Base-by-base conservation (phyloP, 495 filamentous ascomycete species). In the Lepidopterella palustris region DNA sequence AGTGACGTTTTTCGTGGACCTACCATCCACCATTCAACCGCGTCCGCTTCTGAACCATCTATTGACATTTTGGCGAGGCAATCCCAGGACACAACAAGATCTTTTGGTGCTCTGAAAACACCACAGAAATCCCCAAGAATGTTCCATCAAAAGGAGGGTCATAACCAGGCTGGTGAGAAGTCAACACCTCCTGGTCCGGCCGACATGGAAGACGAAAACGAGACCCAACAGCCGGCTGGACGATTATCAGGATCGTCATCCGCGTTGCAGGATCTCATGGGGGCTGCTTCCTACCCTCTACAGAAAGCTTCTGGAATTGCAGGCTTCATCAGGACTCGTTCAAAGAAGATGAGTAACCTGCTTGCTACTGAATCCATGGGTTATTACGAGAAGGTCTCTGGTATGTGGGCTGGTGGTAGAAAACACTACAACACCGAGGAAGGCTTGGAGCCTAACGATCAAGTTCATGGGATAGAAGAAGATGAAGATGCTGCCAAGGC, bases 311-410 rank as follows among this genome's bases (percentile, higher is more conserved):
- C 88, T 24, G 85, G 86, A 4, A 81, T 96, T 72, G 90, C 92
- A 23, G 89, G 84, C 18, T 96, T 88, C 70, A 75, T 97, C 65
- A 87, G 85, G 67, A 84, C 79, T 56, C 83, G 86, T 15, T 85
- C 83, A 25, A 87, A 86, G 57, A 82, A 84, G 39, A 91, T 97
- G 85, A 92, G 90, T 59, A 89, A 76, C 57, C 77, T 97, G 25
- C 70, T 98, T 23, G 90, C 95, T 28, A 89, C 87, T 2, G 91
- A 97, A 68, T 95, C 93, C 1, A 97, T 96, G 89, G 90, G 90
- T 18, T 98, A 98, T 70, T 84, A 96, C 27, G 92, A 95, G 65
- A 96, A 96, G 68, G 92, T 97, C 0, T 96, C 92, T 3, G 93
- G 90, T 35, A 97, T 97, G 89, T 95, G 93, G 87, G 86, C 89